Conservation (phyloP, 176 grass and related monocot species). For the Musa schizocarpa region DNA sequence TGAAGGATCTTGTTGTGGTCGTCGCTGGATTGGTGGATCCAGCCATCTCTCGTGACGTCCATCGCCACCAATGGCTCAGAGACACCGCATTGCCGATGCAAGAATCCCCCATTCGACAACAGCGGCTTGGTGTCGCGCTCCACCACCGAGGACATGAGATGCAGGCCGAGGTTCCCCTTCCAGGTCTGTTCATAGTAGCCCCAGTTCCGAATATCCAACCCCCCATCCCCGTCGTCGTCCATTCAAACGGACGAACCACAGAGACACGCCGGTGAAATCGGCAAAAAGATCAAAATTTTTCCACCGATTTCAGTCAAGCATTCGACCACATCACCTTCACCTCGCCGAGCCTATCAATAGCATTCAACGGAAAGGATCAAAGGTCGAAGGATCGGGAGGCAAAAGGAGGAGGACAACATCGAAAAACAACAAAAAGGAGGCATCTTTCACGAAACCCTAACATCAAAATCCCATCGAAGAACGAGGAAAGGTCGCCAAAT, state of each 20-base stretch:
- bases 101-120: not conserved
- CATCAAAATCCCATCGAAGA: not conserved
- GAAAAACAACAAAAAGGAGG: not conserved
- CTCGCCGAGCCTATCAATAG: not conserved
- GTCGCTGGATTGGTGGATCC: slow-evolving; percentile 6
- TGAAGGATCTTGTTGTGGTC: slow-evolving; percentile 6
- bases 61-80: not conserved
- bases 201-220: slow-evolving; percentile 12
- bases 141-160: slow-evolving; percentile 11
- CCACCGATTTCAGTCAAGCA: not conserved
- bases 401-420: not conserved
- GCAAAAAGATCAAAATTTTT: not conserved
- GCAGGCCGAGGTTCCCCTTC: slow-evolving; percentile 9
- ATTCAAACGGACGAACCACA: not conserved
- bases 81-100: not conserved
- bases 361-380: not conserved
- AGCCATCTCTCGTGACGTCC: slow-evolving; percentile 2
- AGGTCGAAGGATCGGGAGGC: not conserved
- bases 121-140: slow-evolving; percentile 13
- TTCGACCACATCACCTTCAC: not conserved
- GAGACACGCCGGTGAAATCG: not conserved
- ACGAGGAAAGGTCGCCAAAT: not conserved
- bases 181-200: slow-evolving; percentile 3
- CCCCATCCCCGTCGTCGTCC: slow-evolving; percentile 8
- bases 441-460: slow-evolving; percentile 6